Percentiles rank a stretch among this genome's conserved stretches.
These are phyloP conservation scores for Fennellomyces sp. DNA, from an alignment of 371 early-diverging fungal genomes.

Conservation along the genomic window DNA sequence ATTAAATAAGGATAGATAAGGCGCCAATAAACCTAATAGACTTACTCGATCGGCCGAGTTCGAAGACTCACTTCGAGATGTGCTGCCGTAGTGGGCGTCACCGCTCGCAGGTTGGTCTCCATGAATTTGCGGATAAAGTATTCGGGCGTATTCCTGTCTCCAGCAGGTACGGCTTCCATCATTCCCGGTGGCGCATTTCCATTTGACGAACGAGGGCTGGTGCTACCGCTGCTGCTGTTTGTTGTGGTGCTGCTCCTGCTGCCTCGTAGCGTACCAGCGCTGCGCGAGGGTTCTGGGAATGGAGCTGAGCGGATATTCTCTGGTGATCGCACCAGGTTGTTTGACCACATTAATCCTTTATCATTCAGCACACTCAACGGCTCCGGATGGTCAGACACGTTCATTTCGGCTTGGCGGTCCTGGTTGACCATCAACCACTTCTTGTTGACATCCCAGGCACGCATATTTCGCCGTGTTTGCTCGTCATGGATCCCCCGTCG, in stretches of 20 bases:
- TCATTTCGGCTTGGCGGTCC: conserved; percentile 47
- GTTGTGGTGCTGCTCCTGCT: neutral
- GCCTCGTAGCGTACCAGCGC: neutral
- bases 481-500: conserved; percentile 49
- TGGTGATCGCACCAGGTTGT: conserved; percentile 36
- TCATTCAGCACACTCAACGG: no score
- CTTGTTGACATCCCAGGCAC: conserved; percentile 38
- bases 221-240: conserved; percentile 27
- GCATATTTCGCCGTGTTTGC: conserved; percentile 31
- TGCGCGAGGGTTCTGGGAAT: conserved; percentile 7
- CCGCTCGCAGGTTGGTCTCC: conserved; percentile 38
- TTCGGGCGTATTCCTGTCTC: conserved; percentile 41
- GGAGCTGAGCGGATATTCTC: conserved; percentile 22
- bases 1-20: neutral
- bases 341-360: conserved; percentile 39
- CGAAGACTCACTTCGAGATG: conserved; percentile 50
- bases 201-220: neutral
- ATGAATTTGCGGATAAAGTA: conserved; percentile 47
- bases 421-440: conserved; percentile 55
- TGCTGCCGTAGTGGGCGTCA: conserved; percentile 35
- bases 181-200: neutral
- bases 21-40: no score
- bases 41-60: conserved; percentile 49
- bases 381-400: no score
- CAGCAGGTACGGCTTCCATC: conserved; percentile 8